phyloP scores from a whole-genome alignment of 1,284 basidiomycete genomes.

The Hypsizygus ulmarius region DNA sequence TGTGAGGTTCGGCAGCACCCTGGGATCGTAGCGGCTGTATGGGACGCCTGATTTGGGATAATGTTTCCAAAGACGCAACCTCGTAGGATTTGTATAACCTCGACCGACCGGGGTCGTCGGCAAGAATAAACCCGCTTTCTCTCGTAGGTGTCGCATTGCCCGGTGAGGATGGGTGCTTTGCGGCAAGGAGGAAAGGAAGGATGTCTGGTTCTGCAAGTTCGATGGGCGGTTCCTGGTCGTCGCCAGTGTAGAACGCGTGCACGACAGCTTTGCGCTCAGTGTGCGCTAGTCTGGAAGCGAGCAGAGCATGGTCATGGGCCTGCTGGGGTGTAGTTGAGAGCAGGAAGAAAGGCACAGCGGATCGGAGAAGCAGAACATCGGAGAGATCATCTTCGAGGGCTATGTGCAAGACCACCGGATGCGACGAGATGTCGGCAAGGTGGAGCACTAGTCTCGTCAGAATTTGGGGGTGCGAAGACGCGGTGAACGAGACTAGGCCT shows the following conservation, averaged over 20 bases:
- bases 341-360: conserved; percentile 59
- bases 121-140: conserved; percentile 8
- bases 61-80: conserved; percentile 59
- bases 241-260: conserved; percentile 68
- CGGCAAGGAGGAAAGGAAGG: conserved; percentile 53
- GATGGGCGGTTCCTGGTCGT: conserved; percentile 36
- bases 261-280: conserved; percentile 56
- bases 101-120: conserved; percentile 24
- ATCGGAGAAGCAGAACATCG: conserved; percentile 55
- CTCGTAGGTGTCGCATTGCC: conserved; percentile 25
- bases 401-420: conserved; percentile 59
- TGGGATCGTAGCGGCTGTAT: conserved; percentile 48
- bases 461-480: conserved; percentile 41
- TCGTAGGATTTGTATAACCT: conserved; percentile 59
- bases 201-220: conserved; percentile 59
- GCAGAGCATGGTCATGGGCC: conserved; percentile 69
- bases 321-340: conserved; percentile 62
- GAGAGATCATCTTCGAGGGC: conserved; percentile 53
- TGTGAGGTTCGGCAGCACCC: conserved; percentile 55
- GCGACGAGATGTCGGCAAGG: conserved; percentile 51
- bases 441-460: conserved; percentile 55
- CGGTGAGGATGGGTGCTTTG: conserved; percentile 32
- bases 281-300: conserved; percentile 51
- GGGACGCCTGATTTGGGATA: conserved; percentile 60
- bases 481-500: conserved; percentile 53